Evolutionary conservation across 306 rosid species (phyloP).

Genomic region (Quercus variabilis): DNA sequence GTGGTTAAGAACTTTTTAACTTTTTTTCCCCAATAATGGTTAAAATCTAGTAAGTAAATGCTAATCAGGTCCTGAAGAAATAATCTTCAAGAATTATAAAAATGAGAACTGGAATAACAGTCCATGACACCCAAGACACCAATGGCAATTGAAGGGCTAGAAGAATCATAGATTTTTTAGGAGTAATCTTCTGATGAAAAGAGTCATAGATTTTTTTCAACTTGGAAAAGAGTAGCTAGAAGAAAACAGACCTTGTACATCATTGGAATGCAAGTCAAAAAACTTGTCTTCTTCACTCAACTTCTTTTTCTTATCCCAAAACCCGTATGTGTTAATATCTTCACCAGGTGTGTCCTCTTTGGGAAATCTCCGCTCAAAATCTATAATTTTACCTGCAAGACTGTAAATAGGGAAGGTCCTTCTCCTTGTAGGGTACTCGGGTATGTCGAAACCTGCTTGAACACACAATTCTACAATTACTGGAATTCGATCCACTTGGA

Average conservation of each 20-base stretch:
- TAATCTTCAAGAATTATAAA: background rate
- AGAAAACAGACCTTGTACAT: constrained; percentile 42
- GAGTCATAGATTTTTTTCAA: background rate
- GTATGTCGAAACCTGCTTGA: constrained; percentile 67
- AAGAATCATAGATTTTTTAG: background rate
- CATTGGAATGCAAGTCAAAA: constrained; percentile 26
- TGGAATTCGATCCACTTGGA: constrained; percentile 61
- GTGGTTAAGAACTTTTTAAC: background rate
- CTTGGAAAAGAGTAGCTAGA: background rate
- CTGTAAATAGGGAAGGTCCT: constrained; percentile 59
- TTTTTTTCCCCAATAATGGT: background rate
- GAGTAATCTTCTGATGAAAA: background rate
- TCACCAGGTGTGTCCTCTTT: constrained; percentile 36
- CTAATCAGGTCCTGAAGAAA: background rate
- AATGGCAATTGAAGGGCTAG: too few relatives aligned
- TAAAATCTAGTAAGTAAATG: background rate
- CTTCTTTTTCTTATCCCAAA: constrained; percentile 42
- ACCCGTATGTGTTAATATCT: constrained; percentile 47
- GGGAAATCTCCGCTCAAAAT: constrained; percentile 63
- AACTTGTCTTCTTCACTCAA: constrained; percentile 14
- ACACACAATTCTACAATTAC: constrained; percentile 66
- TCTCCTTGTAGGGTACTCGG: constrained; percentile 63
- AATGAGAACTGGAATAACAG: background rate
- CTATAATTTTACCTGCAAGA: constrained; percentile 58
- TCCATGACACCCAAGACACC: background rate